Percentiles rank a stretch among this genome's conserved stretches.
Evolutionary conservation across 208 protist genomes (phyloP).

Genomic region (Leptomonas seymouri): DNA sequence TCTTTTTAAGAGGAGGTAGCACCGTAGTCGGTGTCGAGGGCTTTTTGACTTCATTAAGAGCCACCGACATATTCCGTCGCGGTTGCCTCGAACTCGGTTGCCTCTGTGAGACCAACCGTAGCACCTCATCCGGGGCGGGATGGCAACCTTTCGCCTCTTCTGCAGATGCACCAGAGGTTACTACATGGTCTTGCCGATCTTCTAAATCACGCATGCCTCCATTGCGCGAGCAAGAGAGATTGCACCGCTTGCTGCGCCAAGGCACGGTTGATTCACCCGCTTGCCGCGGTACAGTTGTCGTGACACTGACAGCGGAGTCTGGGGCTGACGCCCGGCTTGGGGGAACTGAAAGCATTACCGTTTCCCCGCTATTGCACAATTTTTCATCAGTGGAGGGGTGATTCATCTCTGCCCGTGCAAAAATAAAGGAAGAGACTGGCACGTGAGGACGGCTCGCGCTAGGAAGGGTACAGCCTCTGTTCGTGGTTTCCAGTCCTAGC

Average conservation of each 20-base stretch:
- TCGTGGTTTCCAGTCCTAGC: background rate
- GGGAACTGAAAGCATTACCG: slow-evolving; percentile 7
- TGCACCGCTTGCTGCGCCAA: slow-evolving; percentile 3
- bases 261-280: background rate
- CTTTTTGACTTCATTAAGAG: background rate
- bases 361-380: slow-evolving; percentile 3
- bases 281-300: background rate
- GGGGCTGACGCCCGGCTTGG: background rate
- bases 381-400: background rate
- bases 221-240: background rate
- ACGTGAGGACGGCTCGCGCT: slow-evolving; percentile 6
- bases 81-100: slow-evolving; percentile 13
- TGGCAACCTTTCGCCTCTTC: slow-evolving; percentile 3
- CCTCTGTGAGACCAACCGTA: slow-evolving; percentile 6
- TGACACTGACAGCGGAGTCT: background rate
- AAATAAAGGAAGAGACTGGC: slow-evolving; percentile 6
- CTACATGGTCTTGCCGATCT: background rate
- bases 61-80: background rate
- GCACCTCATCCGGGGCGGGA: background rate
- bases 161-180: background rate
- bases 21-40: background rate
- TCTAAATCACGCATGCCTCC: background rate
- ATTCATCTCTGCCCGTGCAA: background rate
- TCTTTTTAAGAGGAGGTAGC: slow-evolving; percentile 9
- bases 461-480: background rate